Percentiles rank a stretch among this genome's conserved stretches.
Conservation (phyloP, 495 filamentous ascomycete species). For the Daldinia loculata region DNA sequence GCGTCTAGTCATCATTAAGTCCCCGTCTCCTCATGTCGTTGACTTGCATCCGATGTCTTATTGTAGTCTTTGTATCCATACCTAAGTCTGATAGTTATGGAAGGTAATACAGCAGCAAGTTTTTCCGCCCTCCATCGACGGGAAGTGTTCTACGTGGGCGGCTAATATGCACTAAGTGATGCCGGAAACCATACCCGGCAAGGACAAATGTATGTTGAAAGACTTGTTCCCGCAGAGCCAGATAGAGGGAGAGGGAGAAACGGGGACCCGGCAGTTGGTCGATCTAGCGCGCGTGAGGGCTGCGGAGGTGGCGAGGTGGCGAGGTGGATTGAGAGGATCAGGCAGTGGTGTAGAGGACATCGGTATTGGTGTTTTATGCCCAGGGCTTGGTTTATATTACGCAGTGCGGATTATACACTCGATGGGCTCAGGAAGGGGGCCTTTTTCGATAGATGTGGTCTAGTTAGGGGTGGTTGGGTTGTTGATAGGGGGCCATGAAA, state of each 20-base stretch:
- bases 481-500: no score
- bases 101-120: neutral
- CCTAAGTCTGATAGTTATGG: constrained; percentile 3
- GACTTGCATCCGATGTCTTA: neutral
- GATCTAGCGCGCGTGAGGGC: constrained; percentile 60
- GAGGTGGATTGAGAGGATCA: constrained; percentile 49
- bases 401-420: no score
- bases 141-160: constrained; percentile 61
- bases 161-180: constrained; percentile 50
- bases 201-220: constrained; percentile 68
- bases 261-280: constrained; percentile 56
- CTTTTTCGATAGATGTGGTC: no score
- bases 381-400: no score
- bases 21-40: neutral
- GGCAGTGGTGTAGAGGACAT: neutral
- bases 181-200: constrained; percentile 52
- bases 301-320: constrained; percentile 50
- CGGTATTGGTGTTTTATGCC: neutral
- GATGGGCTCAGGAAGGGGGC: no score
- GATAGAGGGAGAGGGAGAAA: constrained; percentile 49
- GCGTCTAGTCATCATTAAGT: neutral
- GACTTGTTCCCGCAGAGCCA: constrained; percentile 50
- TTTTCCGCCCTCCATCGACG: constrained; percentile 28
- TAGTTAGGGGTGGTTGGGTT: no score
- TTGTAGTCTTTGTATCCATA: neutral